phyloP scores from a whole-genome alignment of 495 filamentous ascomycete genomes.

The Viridothelium virens region DNA sequence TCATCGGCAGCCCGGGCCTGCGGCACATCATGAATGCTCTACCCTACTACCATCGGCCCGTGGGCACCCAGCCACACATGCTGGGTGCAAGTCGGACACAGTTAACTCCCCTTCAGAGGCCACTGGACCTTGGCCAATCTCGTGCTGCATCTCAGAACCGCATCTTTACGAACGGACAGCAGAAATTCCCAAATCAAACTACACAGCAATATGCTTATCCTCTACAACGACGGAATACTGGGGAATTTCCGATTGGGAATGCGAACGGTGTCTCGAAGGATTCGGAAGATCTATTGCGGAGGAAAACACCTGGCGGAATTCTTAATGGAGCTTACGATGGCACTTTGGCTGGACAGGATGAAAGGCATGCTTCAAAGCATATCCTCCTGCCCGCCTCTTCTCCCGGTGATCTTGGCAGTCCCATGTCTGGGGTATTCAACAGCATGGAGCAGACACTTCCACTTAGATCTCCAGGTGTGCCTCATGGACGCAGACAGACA shows the following conservation, averaged over 20 bases:
- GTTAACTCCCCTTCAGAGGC: neutral
- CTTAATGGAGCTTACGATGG: slow-evolving; percentile 92
- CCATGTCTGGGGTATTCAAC: slow-evolving; percentile 13
- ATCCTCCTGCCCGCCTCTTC: slow-evolving; percentile 63
- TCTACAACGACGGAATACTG: slow-evolving; percentile 23
- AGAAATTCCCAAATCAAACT: slow-evolving; percentile 22
- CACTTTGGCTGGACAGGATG: slow-evolving; percentile 65
- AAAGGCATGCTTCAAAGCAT: slow-evolving; percentile 77
- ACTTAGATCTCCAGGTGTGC: slow-evolving; percentile 2
- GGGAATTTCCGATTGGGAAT: neutral
- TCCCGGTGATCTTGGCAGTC: slow-evolving; percentile 5
- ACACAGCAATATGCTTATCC: slow-evolving; percentile 39
- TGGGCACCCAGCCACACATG: neutral
- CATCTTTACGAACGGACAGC: neutral
- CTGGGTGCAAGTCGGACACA: neutral
- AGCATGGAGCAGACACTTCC: neutral
- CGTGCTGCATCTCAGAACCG: neutral
- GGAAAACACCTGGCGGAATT: slow-evolving; percentile 92
- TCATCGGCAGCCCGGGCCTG: slow-evolving; percentile 11
- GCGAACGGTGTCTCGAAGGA: slow-evolving; percentile 14
- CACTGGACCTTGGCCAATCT: neutral
- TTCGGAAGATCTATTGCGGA: slow-evolving; percentile 71
- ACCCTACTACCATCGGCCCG: neutral
- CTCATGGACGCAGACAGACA: slow-evolving; percentile 8
- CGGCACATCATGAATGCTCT: slow-evolving; percentile 21